Evolutionary conservation across 495 filamentous ascomycete species (phyloP).

Genomic region (Pyronema omphalodes): DNA sequence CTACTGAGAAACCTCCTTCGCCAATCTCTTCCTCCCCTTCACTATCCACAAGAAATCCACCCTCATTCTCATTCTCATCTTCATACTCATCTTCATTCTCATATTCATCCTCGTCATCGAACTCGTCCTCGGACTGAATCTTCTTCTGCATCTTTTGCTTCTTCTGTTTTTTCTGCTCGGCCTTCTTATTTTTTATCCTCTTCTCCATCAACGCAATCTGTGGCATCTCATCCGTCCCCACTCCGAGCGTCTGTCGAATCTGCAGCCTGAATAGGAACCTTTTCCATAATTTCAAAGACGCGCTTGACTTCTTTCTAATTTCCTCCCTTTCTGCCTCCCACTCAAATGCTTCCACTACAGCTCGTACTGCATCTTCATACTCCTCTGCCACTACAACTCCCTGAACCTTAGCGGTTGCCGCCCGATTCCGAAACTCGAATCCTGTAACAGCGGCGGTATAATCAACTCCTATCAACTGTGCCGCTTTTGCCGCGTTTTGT

Average conservation of each 20-base stretch:
- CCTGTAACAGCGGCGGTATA: slow-evolving; percentile 79
- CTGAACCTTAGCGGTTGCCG: slow-evolving; percentile 57
- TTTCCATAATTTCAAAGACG: slow-evolving; percentile 56
- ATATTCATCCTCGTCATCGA: slow-evolving; percentile 19
- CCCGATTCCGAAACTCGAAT: slow-evolving; percentile 65
- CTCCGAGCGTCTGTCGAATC: slow-evolving; percentile 46
- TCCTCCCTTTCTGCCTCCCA: slow-evolving; percentile 43
- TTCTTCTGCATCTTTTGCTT: slow-evolving; percentile 13
- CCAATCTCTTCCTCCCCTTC: slow-evolving; percentile 25
- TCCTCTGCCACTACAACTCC: slow-evolving; percentile 61
- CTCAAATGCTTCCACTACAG: slow-evolving; percentile 44
- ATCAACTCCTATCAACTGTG: slow-evolving; percentile 61
- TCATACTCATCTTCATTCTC: no score
- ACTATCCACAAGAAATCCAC: slow-evolving; percentile 34
- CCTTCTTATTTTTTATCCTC: background rate
- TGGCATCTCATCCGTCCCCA: slow-evolving; percentile 48
- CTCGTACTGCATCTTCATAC: slow-evolving; percentile 49
- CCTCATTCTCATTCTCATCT: slow-evolving; percentile 22
- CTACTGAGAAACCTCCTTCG: slow-evolving; percentile 5
- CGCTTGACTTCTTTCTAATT: slow-evolving; percentile 34
- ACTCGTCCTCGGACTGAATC: slow-evolving; percentile 13
- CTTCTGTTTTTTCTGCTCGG: slow-evolving; percentile 27
- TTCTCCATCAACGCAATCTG: slow-evolving; percentile 33
- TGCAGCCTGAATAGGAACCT: slow-evolving; percentile 54
- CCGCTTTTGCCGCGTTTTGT: slow-evolving; percentile 36